These are phyloP conservation scores for Daldinia vernicosa DNA, from an alignment of 495 filamentous ascomycete species.

Conservation along the genomic window DNA sequence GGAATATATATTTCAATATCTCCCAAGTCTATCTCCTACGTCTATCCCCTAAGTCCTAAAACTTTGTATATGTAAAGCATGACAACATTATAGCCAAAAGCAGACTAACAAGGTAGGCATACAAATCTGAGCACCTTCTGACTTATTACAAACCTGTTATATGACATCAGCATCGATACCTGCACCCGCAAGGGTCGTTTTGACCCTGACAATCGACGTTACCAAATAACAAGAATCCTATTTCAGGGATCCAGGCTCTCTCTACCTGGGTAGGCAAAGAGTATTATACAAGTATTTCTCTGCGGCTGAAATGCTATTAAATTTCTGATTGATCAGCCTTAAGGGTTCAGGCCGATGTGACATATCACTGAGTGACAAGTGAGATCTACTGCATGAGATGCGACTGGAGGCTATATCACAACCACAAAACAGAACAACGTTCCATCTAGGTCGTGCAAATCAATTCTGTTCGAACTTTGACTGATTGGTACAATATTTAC, in stretches of 20 bases:
- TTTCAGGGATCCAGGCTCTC: background rate
- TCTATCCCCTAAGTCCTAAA: background rate
- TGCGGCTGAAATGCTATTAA: background rate
- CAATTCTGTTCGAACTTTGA: background rate
- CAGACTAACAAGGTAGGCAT: background rate
- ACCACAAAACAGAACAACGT: background rate
- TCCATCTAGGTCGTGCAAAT: background rate
- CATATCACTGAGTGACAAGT: background rate
- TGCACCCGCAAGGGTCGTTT: background rate
- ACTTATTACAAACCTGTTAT: background rate
- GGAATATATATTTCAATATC: background rate
- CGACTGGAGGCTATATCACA: background rate
- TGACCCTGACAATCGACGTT: background rate
- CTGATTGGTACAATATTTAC: background rate
- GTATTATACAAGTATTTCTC: background rate
- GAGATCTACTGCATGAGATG: background rate
- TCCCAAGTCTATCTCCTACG: background rate
- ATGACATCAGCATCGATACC: background rate
- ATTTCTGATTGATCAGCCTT: background rate
- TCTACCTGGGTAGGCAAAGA: background rate
- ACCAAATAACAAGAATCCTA: background rate
- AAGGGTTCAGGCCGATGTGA: background rate
- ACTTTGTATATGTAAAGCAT: background rate
- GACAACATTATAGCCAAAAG: background rate
- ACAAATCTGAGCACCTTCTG: background rate